Evolutionary conservation across 116 monocot genomes (phyloP), one percentile per base, ranked within the genome.

Genomic region (Trichopus zeylanicus): DNA sequence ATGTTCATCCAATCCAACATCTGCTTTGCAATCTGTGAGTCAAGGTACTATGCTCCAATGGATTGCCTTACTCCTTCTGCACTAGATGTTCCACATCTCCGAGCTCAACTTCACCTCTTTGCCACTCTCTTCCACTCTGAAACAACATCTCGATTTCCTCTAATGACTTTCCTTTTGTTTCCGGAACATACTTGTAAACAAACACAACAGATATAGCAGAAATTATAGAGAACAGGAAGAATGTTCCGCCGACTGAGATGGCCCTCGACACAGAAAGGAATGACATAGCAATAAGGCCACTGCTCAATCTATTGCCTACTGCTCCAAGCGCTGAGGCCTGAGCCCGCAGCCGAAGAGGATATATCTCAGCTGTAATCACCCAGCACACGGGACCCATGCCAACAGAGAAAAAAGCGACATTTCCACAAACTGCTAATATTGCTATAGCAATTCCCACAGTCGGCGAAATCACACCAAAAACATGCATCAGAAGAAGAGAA

Each of bases 401-500:
- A 5, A 91, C 75, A n/a, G 97, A 97, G 68, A 97, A 97, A 56
- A 91, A 97, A 4, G 87, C 84, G 25, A 91, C 91, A 69, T 91
- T 87, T 8, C 81, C 85, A 63, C 97, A 97, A 6, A 97, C 86
- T 12, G 82, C 73, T 9, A 84, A 29, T 32, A 91, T 64, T 10
- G 80, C 87, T 7, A 79, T 20, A 11, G 25, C 64, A 25, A 97
- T 79, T 25, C 76, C 91, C 16, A 72, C 51, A 26, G 59, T 65
- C 15, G 26, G 6, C 7, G 81, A 77, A 24, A 34, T 59, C 23
- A 59, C 12, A 8, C 81, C 79, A 57, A 79, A 18, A 3, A 73
- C 67, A 38, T 73, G 65, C 24, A 82, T 67, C 53, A 97, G 51
- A 22, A 48, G 57, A 20, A 97, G 81, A 26, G 79, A 54, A 24